Evolutionary conservation across 176 grass and related monocot species (phyloP), one percentile per base, ranked within the genome.

Genomic region (Avena eriantha): DNA sequence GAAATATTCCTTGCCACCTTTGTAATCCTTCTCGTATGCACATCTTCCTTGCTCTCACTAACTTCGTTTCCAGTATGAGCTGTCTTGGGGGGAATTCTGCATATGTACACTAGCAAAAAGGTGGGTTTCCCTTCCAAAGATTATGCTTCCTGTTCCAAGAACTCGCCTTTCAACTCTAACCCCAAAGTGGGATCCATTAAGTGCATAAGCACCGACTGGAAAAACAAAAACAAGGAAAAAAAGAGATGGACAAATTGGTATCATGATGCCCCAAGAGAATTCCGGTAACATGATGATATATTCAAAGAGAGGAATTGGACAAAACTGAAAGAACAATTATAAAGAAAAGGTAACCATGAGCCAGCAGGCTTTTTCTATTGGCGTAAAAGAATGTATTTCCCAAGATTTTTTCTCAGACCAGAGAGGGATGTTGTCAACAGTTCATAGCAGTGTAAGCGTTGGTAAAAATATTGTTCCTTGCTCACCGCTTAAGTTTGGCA

Each of bases 401-500:
- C 33, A 56, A 35, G 56, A 67, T 80, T 76, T 80, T 50, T 89
- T 65, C 46, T 31, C 34, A 50, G 57, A 71, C 45, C 49, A 78
- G 16, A 77, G 51, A 6, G 56, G 45, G 13, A 17, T 82, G 64
- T 41, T 73, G 80, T 73, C 8, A 73, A 36, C 73, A 53, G 74
- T 65, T 18, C 22, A 58, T 73, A 73, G 24, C n/a, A 19, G 6
- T 24, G 16, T 85, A 85, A 77, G 29, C 10, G 5, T 79, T 48
- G 19, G 56, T 74, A 23, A 87, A 83, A 87, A 3, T 24, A 85
- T 70, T 86, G 80, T 83, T 34, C 80, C 72, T 80, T 80, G 67
- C 84, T 83, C 84, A 83, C 47, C 35, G 47, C 80, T 83, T 86
- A 90, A 90, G 84, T 90, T 87, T 83, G 45, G 89, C 77, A 90